phyloP scores from a whole-genome alignment of 2,329 filamentous ascomycete species.

The Dactylella cylindrospora region DNA sequence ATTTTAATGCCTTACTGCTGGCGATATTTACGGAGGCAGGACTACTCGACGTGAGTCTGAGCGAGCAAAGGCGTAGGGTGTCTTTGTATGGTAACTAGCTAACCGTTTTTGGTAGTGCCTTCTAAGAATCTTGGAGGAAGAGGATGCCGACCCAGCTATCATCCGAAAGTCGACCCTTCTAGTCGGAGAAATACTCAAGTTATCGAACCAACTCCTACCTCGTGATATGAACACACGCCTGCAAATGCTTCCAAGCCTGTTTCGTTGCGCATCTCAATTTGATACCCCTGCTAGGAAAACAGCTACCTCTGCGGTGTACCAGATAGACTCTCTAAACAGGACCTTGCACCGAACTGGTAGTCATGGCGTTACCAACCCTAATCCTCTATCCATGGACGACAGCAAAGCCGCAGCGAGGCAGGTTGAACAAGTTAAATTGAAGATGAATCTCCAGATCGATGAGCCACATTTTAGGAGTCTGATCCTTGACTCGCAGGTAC shows the following conservation, averaged over 20 bases:
- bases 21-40: conserved; percentile 82
- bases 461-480: conserved; percentile 64
- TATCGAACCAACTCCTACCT: conserved; percentile 82
- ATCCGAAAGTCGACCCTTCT: conserved; percentile 81
- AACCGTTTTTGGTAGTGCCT: conserved; percentile 5
- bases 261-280: conserved; percentile 73
- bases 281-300: conserved; percentile 68
- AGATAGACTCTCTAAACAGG: conserved; percentile 94
- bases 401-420: conserved; percentile 53
- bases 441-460: conserved; percentile 64
- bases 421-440: conserved; percentile 59
- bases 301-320: conserved; percentile 89
- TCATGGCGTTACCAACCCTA: conserved; percentile 4
- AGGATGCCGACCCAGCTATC: conserved; percentile 55
- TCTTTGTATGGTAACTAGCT: too few species aligned
- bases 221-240: conserved; percentile 77
- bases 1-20: conserved; percentile 86
- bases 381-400: conserved; percentile 48
- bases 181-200: conserved; percentile 85
- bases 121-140: conserved; percentile 54
- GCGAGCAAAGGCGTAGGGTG: not conserved
- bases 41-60: conserved; percentile 59
- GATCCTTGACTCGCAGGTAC: conserved; percentile 55
- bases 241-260: conserved; percentile 83
- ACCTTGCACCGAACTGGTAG: conserved; percentile 72